These are phyloP conservation scores for Dianthus caryophyllus DNA, from an alignment of 148 eudicot species.

Conservation along the genomic window DNA sequence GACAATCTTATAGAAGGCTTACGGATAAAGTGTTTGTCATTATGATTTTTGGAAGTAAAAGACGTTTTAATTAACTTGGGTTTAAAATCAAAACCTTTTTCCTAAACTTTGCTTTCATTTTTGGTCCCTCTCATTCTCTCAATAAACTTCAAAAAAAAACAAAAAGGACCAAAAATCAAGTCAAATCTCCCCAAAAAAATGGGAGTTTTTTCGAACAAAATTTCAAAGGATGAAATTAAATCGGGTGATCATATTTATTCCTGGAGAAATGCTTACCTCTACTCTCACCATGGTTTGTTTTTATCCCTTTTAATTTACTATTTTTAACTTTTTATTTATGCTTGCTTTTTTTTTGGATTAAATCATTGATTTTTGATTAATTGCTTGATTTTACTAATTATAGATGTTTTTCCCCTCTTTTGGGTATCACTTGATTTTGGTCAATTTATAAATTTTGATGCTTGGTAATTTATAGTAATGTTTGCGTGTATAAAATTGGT, in stretches of 20 bases:
- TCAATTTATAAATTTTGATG: background rate
- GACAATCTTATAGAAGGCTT: too few relatives aligned
- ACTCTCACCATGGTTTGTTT: conserved; percentile 58
- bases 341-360: background rate
- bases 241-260: conserved; percentile 77
- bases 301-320: background rate
- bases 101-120: too few relatives aligned
- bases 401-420: background rate
- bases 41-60: too few relatives aligned
- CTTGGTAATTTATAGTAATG: conserved; percentile 7
- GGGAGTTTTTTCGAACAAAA: conserved; percentile 55
- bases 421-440: background rate
- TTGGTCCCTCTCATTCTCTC: too few relatives aligned
- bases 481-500: background rate
- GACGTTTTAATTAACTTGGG: too few relatives aligned
- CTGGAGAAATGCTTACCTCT: conserved; percentile 56
- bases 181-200: conserved; percentile 12
- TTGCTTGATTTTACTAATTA: background rate
- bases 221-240: conserved; percentile 38
- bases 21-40: too few relatives aligned
- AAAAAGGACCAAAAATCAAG: too few relatives aligned
- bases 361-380: background rate
- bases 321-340: background rate
- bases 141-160: too few relatives aligned
- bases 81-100: too few relatives aligned